These are phyloP conservation scores for Pseudofabraea citricarpa DNA, from an alignment of 2,329 filamentous ascomycete genomes.

Conservation along the genomic window DNA sequence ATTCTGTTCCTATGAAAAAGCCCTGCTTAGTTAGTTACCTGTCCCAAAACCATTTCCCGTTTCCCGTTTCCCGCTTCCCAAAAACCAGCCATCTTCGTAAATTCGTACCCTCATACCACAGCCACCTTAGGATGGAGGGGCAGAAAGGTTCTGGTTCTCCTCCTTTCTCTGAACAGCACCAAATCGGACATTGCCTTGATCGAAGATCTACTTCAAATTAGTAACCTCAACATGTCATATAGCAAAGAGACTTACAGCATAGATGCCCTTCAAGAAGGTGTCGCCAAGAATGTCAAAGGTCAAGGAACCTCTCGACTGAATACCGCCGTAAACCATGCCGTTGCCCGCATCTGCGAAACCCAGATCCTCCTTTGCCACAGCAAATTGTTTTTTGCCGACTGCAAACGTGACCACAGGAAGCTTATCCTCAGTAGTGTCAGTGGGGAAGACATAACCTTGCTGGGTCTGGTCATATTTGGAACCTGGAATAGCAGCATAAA, in stretches of 20 bases:
- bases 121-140: slow-evolving; percentile 15
- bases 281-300: slow-evolving; percentile 54
- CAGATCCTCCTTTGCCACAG: slow-evolving; percentile 55
- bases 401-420: slow-evolving; percentile 59
- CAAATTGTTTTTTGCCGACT: slow-evolving; percentile 54
- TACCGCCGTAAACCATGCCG: slow-evolving; percentile 53
- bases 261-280: slow-evolving; percentile 54
- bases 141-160: slow-evolving; percentile 19
- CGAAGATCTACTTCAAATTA: slow-evolving; percentile 43
- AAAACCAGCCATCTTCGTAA: background rate
- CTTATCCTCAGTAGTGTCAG: slow-evolving; percentile 40
- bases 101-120: background rate
- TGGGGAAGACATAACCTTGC: slow-evolving; percentile 63
- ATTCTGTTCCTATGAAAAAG: no score
- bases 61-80: background rate
- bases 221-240: no score
- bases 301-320: slow-evolving; percentile 51
- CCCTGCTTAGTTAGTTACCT: no score
- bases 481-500: slow-evolving; percentile 62
- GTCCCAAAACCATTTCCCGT: no score
- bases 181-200: slow-evolving; percentile 51
- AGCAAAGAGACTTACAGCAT: slow-evolving; percentile 48
- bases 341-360: slow-evolving; percentile 48
- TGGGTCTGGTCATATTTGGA: slow-evolving; percentile 48
- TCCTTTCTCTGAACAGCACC: slow-evolving; percentile 46